These are phyloP conservation scores for Yamadazyma atmosphaerica DNA, from an alignment of 1,139 yeast species.

Conservation along the genomic window DNA sequence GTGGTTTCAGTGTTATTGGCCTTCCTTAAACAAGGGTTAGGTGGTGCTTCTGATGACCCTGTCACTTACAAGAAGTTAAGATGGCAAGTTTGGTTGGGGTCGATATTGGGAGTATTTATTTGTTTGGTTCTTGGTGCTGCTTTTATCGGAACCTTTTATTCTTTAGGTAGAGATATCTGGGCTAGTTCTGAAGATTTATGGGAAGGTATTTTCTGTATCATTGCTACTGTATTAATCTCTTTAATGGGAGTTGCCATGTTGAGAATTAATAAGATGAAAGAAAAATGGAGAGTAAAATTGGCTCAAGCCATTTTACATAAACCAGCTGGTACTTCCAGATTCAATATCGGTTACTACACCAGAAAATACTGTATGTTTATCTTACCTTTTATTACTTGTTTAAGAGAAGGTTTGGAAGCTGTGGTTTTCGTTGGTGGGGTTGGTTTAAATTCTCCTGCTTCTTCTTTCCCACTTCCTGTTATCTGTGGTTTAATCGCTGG, in stretches of 20 bases:
- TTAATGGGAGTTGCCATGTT: slow-evolving; percentile 92
- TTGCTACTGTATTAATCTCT: slow-evolving; percentile 83
- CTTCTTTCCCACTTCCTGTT: slow-evolving; percentile 85
- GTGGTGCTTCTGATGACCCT: slow-evolving; percentile 49
- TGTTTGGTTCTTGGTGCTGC: slow-evolving; percentile 82
- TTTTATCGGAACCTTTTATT: slow-evolving; percentile 81
- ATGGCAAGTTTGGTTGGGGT: slow-evolving; percentile 80
- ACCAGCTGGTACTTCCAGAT: slow-evolving; percentile 32
- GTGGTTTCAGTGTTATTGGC: slow-evolving; percentile 89
- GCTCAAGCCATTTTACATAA: slow-evolving; percentile 66
- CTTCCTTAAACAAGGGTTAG: slow-evolving; percentile 83
- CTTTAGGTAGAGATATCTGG: slow-evolving; percentile 83
- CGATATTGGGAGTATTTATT: slow-evolving; percentile 65
- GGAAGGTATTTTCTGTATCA: slow-evolving; percentile 85
- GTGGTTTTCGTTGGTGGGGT: slow-evolving; percentile 91
- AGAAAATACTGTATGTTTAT: slow-evolving; percentile 75
- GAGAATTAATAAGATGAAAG: slow-evolving; percentile 85
- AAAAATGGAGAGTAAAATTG: slow-evolving; percentile 88
- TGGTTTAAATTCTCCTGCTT: slow-evolving; percentile 54
- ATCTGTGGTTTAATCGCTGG: slow-evolving; percentile 79
- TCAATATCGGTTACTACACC: slow-evolving; percentile 39
- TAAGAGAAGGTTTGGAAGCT: slow-evolving; percentile 91
- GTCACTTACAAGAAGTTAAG: slow-evolving; percentile 58
- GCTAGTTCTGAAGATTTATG: slow-evolving; percentile 83
- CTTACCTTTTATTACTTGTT: slow-evolving; percentile 77